Evolutionary conservation across 371 early-diverging fungal species (phyloP).

Genomic region (Mucor piriformis): DNA sequence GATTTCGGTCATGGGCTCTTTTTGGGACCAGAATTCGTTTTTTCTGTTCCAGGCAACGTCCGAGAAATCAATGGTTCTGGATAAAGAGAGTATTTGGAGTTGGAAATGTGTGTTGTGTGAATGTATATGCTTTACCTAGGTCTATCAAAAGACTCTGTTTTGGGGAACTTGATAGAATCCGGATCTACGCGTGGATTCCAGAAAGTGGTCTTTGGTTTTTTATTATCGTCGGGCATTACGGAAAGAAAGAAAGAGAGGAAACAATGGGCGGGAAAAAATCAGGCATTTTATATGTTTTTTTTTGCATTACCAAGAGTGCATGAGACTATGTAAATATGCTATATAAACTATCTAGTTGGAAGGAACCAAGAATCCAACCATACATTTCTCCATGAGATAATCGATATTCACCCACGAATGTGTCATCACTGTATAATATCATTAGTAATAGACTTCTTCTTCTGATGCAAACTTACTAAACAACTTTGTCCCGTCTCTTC

Average conservation of each 20-base stretch:
- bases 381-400: conserved; percentile 78
- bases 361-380: conserved; percentile 80
- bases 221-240: conserved; percentile 15
- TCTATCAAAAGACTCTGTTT: conserved; percentile 13
- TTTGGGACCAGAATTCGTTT: conserved; percentile 23
- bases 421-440: conserved; percentile 59
- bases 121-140: conserved; percentile 20
- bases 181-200: conserved; percentile 26
- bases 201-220: conserved; percentile 11
- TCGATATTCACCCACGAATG: conserved; percentile 97
- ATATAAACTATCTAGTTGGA: conserved; percentile 19
- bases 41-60: conserved; percentile 23
- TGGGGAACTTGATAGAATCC: conserved; percentile 2
- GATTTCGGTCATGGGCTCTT: conserved; percentile 19
- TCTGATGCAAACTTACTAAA: conserved; percentile 65
- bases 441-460: not conserved
- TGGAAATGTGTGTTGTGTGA: not conserved
- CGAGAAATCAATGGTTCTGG: conserved; percentile 19
- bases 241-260: conserved; percentile 1
- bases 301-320: too few species aligned
- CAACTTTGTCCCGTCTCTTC: conserved; percentile 91
- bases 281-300: conserved; percentile 3
- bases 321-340: too few species aligned
- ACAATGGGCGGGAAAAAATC: not conserved
- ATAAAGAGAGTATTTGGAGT: too few species aligned